Evolutionary conservation across 2,329 filamentous ascomycete genomes (phyloP).

Genomic region (Coniella lustricola): DNA sequence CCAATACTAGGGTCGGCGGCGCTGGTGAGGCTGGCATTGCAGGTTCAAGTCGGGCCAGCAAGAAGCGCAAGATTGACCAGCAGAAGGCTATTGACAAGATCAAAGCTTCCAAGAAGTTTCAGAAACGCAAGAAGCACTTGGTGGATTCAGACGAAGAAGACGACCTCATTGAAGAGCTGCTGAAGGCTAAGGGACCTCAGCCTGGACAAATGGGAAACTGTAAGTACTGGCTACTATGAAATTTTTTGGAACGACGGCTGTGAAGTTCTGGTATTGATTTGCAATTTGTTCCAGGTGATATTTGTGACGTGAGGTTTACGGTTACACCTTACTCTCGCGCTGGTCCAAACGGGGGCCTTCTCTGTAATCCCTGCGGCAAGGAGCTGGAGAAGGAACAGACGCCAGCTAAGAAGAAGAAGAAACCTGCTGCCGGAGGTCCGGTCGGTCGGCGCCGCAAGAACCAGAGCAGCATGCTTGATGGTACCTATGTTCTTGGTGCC

Average conservation of each 20-base stretch:
- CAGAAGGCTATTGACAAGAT: conserved; percentile 52
- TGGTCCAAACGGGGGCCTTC: conserved; percentile 75
- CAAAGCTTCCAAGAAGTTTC: conserved; percentile 52
- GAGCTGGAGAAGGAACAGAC: conserved; percentile 62
- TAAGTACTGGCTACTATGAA: not conserved
- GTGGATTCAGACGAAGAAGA: conserved; percentile 39
- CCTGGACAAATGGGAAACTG: conserved; percentile 88
- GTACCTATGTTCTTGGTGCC: conserved; percentile 55
- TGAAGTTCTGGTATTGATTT: not conserved
- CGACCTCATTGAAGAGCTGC: conserved; percentile 41
- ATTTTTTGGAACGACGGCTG: not conserved
- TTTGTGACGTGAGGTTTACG: conserved; percentile 82
- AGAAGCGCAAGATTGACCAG: conserved; percentile 46
- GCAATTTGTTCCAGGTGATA: conserved; percentile 34
- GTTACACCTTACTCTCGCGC: conserved; percentile 84
- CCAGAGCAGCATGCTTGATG: conserved; percentile 81
- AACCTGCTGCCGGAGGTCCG: conserved; percentile 44
- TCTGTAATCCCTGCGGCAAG: conserved; percentile 77
- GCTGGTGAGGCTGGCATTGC: conserved; percentile 21
- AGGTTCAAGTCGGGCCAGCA: conserved; percentile 22
- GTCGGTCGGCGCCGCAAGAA: conserved; percentile 63
- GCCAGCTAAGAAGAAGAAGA: conserved; percentile 46
- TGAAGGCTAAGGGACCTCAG: conserved; percentile 46
- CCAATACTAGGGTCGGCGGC: conserved; percentile 12
- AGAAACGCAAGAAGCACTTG: conserved; percentile 40